Evolutionary conservation across 208 protist species (phyloP).

Genomic region (Trypanosoma brucei): DNA sequence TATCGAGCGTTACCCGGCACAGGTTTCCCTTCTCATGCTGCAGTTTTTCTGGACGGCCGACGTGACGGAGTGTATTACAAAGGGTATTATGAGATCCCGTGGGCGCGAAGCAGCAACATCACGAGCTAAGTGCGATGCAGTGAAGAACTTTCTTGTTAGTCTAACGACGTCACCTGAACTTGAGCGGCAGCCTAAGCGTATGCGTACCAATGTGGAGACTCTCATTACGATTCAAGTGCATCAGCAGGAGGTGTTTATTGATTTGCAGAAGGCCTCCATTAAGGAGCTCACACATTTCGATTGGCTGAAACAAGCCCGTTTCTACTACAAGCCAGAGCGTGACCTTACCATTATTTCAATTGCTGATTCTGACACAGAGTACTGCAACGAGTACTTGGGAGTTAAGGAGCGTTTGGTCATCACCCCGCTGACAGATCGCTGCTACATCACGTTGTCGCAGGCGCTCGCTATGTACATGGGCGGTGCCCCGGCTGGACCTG

Average conservation of each 20-base stretch:
- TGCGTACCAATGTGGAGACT: constrained; percentile 94
- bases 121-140: constrained; percentile 78
- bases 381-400: constrained; percentile 95
- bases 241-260: constrained; percentile 93
- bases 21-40: constrained; percentile 94
- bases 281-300: constrained; percentile 91
- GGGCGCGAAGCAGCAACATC: constrained; percentile 70
- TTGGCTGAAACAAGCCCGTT: constrained; percentile 93
- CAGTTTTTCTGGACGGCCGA: constrained; percentile 96
- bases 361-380: constrained; percentile 92
- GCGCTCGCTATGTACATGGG: constrained; percentile 95
- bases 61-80: constrained; percentile 91
- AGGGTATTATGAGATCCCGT: constrained; percentile 74
- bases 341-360: constrained; percentile 92
- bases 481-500: constrained; percentile 94
- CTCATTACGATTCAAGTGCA: constrained; percentile 95
- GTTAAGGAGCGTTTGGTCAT: constrained; percentile 94
- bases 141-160: constrained; percentile 91
- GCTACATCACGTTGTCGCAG: constrained; percentile 96
- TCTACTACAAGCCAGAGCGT: constrained; percentile 91
- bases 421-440: constrained; percentile 93
- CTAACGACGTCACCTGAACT: constrained; percentile 87
- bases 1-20: constrained; percentile 93
- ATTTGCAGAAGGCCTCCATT: constrained; percentile 84
- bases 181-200: constrained; percentile 78